Percentiles rank a stretch among this genome's conserved stretches.
These are phyloP conservation scores for Leccinum fuscescens DNA, from an alignment of 1,284 basidiomycete genomes.

Conservation along the genomic window DNA sequence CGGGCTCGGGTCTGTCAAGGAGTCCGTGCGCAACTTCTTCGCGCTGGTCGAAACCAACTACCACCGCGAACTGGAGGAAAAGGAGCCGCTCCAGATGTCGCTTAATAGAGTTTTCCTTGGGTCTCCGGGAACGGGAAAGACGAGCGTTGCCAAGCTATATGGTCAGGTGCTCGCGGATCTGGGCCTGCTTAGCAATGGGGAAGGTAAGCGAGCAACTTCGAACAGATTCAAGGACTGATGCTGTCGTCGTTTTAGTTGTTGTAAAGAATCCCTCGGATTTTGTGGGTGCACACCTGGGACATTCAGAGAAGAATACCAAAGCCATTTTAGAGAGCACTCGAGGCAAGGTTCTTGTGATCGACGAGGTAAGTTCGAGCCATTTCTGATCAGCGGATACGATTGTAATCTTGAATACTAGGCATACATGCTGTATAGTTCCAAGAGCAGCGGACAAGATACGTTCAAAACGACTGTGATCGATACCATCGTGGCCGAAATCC, in stretches of 20 bases:
- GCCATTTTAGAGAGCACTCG: slow-evolving; percentile 52
- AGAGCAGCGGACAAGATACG: slow-evolving; percentile 36
- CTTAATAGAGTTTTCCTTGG: slow-evolving; percentile 65
- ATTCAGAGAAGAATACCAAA: slow-evolving; percentile 64
- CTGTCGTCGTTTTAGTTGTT: slow-evolving; percentile 41
- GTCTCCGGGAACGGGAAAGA: slow-evolving; percentile 66
- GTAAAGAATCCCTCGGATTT: slow-evolving; percentile 67
- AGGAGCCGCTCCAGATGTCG: slow-evolving; percentile 49
- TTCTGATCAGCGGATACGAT: not conserved
- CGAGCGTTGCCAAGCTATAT: slow-evolving; percentile 61
- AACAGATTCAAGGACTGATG: not conserved
- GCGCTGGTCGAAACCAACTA: slow-evolving; percentile 51
- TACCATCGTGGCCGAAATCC: slow-evolving; percentile 68
- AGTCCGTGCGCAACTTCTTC: slow-evolving; percentile 48
- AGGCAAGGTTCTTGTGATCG: slow-evolving; percentile 66
- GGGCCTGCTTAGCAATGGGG: slow-evolving; percentile 59
- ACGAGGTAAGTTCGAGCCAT: slow-evolving; percentile 45
- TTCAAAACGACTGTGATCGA: slow-evolving; percentile 68
- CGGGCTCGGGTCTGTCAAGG: slow-evolving; percentile 55
- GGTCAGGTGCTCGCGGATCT: slow-evolving; percentile 58
- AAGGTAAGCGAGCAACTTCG: slow-evolving; percentile 41
- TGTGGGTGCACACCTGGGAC: slow-evolving; percentile 50
- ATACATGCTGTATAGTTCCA: slow-evolving; percentile 59
- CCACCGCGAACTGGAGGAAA: slow-evolving; percentile 53
- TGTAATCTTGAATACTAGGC: slow-evolving; percentile 39